These are phyloP conservation scores for Zasmidium angulare DNA, from an alignment of 2,329 filamentous ascomycete genomes.

Conservation along the genomic window DNA sequence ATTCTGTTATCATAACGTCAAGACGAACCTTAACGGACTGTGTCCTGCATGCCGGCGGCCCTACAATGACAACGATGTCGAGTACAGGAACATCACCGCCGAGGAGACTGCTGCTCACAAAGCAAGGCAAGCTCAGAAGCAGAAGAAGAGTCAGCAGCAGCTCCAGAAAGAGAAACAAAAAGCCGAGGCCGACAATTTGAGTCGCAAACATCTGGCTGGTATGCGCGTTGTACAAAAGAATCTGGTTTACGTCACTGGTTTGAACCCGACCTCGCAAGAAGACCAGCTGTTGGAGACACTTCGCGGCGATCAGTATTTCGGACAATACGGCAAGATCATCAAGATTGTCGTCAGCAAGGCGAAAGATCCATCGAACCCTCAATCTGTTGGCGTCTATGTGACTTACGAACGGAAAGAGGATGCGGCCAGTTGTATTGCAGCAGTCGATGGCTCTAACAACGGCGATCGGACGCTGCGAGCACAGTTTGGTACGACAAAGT, in stretches of 20 bases:
- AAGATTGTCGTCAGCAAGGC: slow-evolving; percentile 98
- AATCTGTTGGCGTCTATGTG: slow-evolving; percentile 96
- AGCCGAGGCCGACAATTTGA: slow-evolving; percentile 91
- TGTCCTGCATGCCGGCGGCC: slow-evolving; percentile 95
- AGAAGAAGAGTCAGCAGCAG: slow-evolving; percentile 86
- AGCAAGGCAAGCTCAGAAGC: slow-evolving; percentile 74
- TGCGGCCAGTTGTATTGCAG: slow-evolving; percentile 82
- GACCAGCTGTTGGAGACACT: slow-evolving; percentile 89
- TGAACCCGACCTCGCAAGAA: slow-evolving; percentile 88
- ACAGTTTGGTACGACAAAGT: slow-evolving; percentile 90
- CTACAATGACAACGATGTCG: slow-evolving; percentile 95
- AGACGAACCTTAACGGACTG: slow-evolving; percentile 94
- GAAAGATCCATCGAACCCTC: slow-evolving; percentile 71
- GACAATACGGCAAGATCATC: slow-evolving; percentile 96
- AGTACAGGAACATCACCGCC: slow-evolving; percentile 90
- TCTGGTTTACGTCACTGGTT: slow-evolving; percentile 92
- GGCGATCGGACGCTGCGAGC: slow-evolving; percentile 78
- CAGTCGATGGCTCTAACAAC: slow-evolving; percentile 89
- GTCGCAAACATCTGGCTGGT: slow-evolving; percentile 91
- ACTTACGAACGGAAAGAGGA: slow-evolving; percentile 92
- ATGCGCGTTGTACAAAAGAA: slow-evolving; percentile 98
- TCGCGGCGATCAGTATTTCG: slow-evolving; percentile 89
- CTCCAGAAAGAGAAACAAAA: slow-evolving; percentile 95
- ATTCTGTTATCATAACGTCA: slow-evolving; percentile 99
- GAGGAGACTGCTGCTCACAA: slow-evolving; percentile 83